phyloP scores from a whole-genome alignment of 768 basidiomycete genomes.

The Kwoniella europaea region DNA sequence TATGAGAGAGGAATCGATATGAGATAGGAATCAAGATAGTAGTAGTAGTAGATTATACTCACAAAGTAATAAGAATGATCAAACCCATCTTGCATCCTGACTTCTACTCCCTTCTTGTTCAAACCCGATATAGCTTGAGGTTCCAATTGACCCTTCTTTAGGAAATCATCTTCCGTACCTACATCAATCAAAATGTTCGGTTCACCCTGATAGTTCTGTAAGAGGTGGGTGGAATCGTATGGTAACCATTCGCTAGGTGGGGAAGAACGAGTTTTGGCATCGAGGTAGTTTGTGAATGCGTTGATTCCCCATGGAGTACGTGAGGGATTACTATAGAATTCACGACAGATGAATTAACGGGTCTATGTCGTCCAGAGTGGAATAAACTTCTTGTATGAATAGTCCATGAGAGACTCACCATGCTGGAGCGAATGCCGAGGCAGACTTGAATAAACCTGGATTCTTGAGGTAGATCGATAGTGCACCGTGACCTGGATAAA shows the following conservation, averaged over 20 bases:
- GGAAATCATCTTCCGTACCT: slow-evolving; percentile 71
- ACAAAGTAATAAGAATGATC: slow-evolving; percentile 83
- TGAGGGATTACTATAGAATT: slow-evolving; percentile 72
- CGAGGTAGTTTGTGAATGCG: slow-evolving; percentile 84
- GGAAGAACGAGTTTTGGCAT: slow-evolving; percentile 53
- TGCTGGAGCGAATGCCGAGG: slow-evolving; percentile 72
- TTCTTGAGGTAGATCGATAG: slow-evolving; percentile 85
- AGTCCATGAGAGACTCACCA: slow-evolving; percentile 41
- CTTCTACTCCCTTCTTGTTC: slow-evolving; percentile 76
- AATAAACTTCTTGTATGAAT: background rate
- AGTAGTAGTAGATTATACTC: slow-evolving; percentile 35
- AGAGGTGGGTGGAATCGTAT: slow-evolving; percentile 86
- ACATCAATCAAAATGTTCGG: slow-evolving; percentile 86
- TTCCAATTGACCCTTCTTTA: slow-evolving; percentile 81
- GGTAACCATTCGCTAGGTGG: slow-evolving; percentile 75
- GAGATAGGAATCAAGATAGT: background rate
- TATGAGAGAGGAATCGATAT: background rate
- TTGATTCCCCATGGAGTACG: slow-evolving; percentile 89
- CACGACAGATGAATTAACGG: background rate
- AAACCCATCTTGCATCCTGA: slow-evolving; percentile 80
- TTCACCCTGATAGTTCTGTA: slow-evolving; percentile 64
- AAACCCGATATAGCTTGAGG: slow-evolving; percentile 86
- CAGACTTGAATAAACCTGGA: slow-evolving; percentile 73
- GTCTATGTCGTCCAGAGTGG: background rate
- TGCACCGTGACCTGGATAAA: slow-evolving; percentile 77